phyloP scores from a whole-genome alignment of 305 asterid species.

The Coffea humblotiana region DNA sequence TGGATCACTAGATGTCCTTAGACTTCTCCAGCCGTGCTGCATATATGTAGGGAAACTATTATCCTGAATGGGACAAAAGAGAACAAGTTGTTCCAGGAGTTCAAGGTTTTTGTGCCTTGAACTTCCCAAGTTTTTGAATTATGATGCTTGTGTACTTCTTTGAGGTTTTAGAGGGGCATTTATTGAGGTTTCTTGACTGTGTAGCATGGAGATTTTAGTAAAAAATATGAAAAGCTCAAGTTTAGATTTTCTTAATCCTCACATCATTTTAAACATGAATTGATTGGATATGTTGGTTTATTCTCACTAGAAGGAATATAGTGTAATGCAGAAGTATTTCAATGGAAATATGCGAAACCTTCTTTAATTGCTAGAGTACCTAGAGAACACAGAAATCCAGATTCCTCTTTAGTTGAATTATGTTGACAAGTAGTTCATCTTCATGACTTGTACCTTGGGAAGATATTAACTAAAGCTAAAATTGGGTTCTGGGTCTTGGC shows the following conservation, averaged over 20 bases:
- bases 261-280: background rate
- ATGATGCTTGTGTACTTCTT: background rate
- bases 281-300: background rate
- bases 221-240: too few species aligned
- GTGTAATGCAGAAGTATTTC: background rate
- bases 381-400: background rate
- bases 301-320: background rate
- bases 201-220: background rate
- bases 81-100: background rate
- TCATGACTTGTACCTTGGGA: background rate
- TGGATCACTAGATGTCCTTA: background rate
- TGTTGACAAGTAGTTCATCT: background rate
- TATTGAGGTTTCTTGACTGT: background rate
- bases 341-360: background rate
- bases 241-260: background rate
- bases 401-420: background rate
- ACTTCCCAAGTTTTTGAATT: background rate
- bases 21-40: background rate
- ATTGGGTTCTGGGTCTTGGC: background rate
- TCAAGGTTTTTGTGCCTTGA: background rate
- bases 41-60: background rate
- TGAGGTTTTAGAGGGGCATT: background rate
- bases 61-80: background rate
- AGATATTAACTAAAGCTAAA: background rate
- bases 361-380: background rate